Evolutionary conservation across 805 yeast genomes (phyloP).

Genomic region (Candida odintsovae): DNA sequence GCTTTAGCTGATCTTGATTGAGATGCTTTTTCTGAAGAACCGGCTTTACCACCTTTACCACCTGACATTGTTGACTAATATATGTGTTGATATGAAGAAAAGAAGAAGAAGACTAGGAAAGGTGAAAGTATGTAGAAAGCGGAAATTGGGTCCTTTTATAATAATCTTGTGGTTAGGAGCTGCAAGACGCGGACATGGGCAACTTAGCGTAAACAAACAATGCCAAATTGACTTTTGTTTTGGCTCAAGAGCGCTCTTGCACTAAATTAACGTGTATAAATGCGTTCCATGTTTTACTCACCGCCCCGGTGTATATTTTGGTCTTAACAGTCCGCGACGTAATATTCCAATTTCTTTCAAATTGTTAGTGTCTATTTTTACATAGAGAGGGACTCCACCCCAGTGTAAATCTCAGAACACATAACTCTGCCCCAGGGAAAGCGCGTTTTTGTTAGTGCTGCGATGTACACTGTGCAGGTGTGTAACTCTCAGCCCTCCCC

Average conservation of each 20-base stretch:
- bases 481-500: conserved; percentile 9
- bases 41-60: conserved; percentile 84
- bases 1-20: conserved; percentile 98
- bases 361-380: background rate
- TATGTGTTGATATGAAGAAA: conserved; percentile 7
- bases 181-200: background rate
- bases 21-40: conserved; percentile 90
- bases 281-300: conserved; percentile 7
- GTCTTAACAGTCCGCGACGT: background rate
- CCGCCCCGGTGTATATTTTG: background rate
- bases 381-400: background rate
- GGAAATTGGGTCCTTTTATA: background rate
- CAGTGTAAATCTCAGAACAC: background rate
- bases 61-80: conserved; percentile 48
- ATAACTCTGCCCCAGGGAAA: background rate
- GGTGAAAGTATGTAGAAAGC: background rate
- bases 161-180: background rate
- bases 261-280: background rate
- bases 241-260: background rate
- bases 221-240: background rate
- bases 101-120: background rate
- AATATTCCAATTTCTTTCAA: too few relatives aligned
- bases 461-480: conserved; percentile 2
- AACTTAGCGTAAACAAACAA: background rate
- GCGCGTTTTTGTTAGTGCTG: background rate